These are phyloP conservation scores for Piper betle DNA, from an alignment of 164 flowering plant genomes.

Conservation along the genomic window DNA sequence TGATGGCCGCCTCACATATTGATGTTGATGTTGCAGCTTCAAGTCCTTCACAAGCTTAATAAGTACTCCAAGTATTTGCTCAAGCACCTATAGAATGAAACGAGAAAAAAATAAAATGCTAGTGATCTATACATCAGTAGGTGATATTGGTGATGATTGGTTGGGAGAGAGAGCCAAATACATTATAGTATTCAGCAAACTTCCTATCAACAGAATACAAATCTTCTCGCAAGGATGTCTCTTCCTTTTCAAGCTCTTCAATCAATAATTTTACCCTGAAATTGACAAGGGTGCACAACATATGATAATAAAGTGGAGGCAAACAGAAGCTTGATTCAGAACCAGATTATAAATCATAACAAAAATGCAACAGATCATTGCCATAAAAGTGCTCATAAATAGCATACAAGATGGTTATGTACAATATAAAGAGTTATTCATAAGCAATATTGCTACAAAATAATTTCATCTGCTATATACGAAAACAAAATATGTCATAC, in stretches of 20 bases:
- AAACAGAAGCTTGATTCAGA: too few species aligned
- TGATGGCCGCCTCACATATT: conserved; percentile 56
- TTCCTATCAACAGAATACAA: conserved; percentile 89
- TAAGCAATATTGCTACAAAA: neutral
- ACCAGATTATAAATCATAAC: neutral
- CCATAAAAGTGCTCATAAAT: neutral
- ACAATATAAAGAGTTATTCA: neutral
- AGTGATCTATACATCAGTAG: too few species aligned
- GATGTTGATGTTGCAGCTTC: conserved; percentile 90
- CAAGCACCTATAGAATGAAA: conserved; percentile 56
- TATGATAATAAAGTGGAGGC: too few species aligned
- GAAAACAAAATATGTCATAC: neutral
- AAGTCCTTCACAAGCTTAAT: conserved; percentile 95
- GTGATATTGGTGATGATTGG: too few species aligned
- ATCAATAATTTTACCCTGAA: conserved; percentile 73
- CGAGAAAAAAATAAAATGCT: neutral
- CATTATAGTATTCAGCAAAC: conserved; percentile 90
- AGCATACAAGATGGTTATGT: neutral
- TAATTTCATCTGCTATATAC: neutral
- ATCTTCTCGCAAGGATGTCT: conserved; percentile 68
- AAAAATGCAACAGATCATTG: neutral
- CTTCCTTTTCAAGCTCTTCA: conserved; percentile 93
- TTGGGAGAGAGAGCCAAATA: conserved; percentile 20
- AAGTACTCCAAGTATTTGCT: conserved; percentile 89
- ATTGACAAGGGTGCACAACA: neutral